Percentiles rank a stretch among this genome's conserved stretches.
These are phyloP conservation scores for Ogataea angusta DNA, from an alignment of 805 yeast species.

Conservation along the genomic window DNA sequence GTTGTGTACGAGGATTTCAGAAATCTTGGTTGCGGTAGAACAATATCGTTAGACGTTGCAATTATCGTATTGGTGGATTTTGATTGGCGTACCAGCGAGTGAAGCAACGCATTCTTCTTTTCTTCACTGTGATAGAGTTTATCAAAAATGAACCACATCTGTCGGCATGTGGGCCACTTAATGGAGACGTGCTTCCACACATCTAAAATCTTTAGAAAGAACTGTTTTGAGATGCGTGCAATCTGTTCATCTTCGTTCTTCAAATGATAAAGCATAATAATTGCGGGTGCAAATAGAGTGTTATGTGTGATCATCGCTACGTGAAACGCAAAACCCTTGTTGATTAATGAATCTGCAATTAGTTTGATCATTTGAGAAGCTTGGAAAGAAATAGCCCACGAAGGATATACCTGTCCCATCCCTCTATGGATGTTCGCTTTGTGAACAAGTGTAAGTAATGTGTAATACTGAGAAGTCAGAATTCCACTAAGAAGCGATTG, in stretches of 20 bases:
- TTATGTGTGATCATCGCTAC: conserved; percentile 38
- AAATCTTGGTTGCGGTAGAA: conserved; percentile 10
- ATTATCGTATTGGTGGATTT: conserved; percentile 10
- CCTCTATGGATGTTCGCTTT: conserved; percentile 58
- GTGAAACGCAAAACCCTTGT: conserved; percentile 46
- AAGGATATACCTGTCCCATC: conserved; percentile 39
- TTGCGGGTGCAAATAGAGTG: conserved; percentile 54
- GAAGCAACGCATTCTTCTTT: conserved; percentile 14
- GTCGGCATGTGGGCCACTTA: conserved; percentile 53
- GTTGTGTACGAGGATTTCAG: background rate
- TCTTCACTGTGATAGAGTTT: conserved; percentile 35
- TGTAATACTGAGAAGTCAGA: conserved; percentile 67
- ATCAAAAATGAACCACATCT: conserved; percentile 51
- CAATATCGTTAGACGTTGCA: conserved; percentile 12
- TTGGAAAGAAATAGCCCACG: conserved; percentile 80
- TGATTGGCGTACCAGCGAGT: conserved; percentile 9
- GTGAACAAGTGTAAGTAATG: conserved; percentile 67
- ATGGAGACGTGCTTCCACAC: conserved; percentile 41
- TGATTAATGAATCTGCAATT: conserved; percentile 53
- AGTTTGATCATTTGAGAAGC: conserved; percentile 73
- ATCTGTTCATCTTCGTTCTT: conserved; percentile 26
- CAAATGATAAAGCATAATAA: conserved; percentile 69
- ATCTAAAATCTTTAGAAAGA: conserved; percentile 22
- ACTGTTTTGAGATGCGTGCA: conserved; percentile 23
- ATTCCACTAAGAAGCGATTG: conserved; percentile 58